Evolutionary conservation across 441 rosid species (phyloP), one percentile per base, ranked within the genome.

Genomic region (Theobroma grandiflorum): DNA sequence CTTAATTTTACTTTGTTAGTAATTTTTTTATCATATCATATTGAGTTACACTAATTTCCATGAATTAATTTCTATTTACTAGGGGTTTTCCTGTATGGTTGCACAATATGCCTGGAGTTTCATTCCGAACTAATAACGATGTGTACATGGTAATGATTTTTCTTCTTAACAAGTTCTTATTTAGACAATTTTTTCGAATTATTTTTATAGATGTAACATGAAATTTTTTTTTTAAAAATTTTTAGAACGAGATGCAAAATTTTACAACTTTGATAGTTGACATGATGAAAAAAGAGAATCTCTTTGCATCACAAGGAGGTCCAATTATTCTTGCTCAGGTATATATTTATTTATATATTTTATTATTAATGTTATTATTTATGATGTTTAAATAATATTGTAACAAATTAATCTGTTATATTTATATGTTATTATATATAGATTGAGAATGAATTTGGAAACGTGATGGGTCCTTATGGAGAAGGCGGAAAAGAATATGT

Each of bases 261-360:
- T 90, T 90, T 55, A 90, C 92, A 1, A 83, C 83, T 14, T 61
- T 53, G 59, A 53, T 53, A 53, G 59, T 53, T 53, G 59, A 87
- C 15, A 81, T 85, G 88, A 79, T 85, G 10, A 90, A 83, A 71
- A 78, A 84, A 45, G 88, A 83, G 57, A 83, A 81, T 43, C 62
- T 90, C 1, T 88, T 85, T 82, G 90, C 92, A 49, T 81, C 92
- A 61, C 90, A 89, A 71, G 88, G 92, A 81, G 92, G 92, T 1
- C 88, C 86, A 11, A 85, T 89, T 26, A 89, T 89, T 45, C 76
- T 89, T 40, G 87, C 97, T 63, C 98, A 93, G 94, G 97, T 91
- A 47, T 26, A 47, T 1, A 5, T 4, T 22, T 2, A 5, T 0
- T n/a, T 8, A 53, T 58, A 57, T 57, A 31, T 50, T 57, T 57